Evolutionary conservation across 495 filamentous ascomycete genomes (phyloP), one percentile per base, ranked within the genome.

Genomic region (Penicillium diatomitis): DNA sequence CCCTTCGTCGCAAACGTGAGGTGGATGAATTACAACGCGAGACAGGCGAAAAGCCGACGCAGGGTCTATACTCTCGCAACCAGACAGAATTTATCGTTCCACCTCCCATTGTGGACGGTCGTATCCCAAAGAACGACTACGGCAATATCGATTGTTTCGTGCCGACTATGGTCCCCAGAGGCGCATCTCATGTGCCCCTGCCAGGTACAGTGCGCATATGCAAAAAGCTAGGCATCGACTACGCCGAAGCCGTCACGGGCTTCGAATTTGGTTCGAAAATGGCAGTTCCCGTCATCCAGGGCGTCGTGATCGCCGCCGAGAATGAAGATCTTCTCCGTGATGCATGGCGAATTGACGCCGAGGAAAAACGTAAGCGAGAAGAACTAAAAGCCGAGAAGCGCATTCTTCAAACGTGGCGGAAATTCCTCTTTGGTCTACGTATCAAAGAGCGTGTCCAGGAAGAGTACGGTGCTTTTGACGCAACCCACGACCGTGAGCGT

Each of bases 121-220:
- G 83, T 5, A 96, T 99, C 45, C 94, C 91, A 4, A 91, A 88
- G 66, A 99, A 99, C 58, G 81, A 84, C 35, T 99, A 89, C 58
- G 90, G 91, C 6, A 99, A 99, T 62, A 96, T 96, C 52, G 94
- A 99, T 66, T 82, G 95, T 53, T 99, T 90, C 60, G 90, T 86
- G 3, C 84, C 88, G 40, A 87, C 84, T 47, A 97, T 99, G 91
- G 83, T 96, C 11, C 92, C 92, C 2, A 57, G 71, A 38, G 92
- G 82, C 2, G 90, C 91, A 5, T 76, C 86, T 8, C 92, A 99
- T 64, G 73, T 99, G 12, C 86, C 85, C 0, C 79, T 83, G 40
- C 79, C 84, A 35, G 87, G 89, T 4, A 85, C 83, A 0, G 83
- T 81, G 37, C 81, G 79, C 44, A 71, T 97, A 7, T 95, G 90